A percentile compares a stretch with the other conserved stretches of the same genome.
These are phyloP conservation scores for Fusarium torreyae DNA, from an alignment of 2,329 filamentous ascomycete genomes.

Conservation along the genomic window DNA sequence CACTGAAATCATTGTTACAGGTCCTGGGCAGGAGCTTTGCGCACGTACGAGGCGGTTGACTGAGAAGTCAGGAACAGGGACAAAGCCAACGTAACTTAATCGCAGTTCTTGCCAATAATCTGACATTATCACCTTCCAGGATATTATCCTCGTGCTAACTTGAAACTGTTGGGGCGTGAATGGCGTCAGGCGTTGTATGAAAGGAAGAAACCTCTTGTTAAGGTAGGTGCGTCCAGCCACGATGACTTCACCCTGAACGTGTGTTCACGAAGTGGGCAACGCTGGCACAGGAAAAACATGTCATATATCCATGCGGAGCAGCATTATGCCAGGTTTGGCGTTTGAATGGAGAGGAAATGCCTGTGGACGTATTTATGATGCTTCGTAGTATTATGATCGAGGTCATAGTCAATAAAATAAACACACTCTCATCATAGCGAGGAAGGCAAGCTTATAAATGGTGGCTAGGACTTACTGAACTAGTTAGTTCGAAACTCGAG, in stretches of 20 bases:
- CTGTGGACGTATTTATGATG: too few species aligned
- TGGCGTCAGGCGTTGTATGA: background rate
- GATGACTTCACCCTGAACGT: background rate
- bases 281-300: too few species aligned
- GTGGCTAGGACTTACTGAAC: too few species aligned
- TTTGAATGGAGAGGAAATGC: too few species aligned
- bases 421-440: too few species aligned
- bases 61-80: conserved; percentile 9
- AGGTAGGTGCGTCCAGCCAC: background rate
- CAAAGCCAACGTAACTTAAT: background rate
- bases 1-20: background rate
- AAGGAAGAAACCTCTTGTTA: background rate
- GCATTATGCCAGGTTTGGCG: too few species aligned
- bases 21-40: conserved; percentile 12
- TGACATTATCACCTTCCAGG: too few species aligned
- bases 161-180: conserved; percentile 1
- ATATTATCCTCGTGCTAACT: background rate
- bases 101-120: background rate
- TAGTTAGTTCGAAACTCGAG: too few species aligned
- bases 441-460: too few species aligned
- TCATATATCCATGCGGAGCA: too few species aligned
- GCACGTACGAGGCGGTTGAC: background rate
- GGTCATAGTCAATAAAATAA: too few species aligned
- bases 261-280: background rate
- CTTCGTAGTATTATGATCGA: too few species aligned